Conservation (phyloP, 129 eudicot genomes). For the Calendula officinalis region DNA sequence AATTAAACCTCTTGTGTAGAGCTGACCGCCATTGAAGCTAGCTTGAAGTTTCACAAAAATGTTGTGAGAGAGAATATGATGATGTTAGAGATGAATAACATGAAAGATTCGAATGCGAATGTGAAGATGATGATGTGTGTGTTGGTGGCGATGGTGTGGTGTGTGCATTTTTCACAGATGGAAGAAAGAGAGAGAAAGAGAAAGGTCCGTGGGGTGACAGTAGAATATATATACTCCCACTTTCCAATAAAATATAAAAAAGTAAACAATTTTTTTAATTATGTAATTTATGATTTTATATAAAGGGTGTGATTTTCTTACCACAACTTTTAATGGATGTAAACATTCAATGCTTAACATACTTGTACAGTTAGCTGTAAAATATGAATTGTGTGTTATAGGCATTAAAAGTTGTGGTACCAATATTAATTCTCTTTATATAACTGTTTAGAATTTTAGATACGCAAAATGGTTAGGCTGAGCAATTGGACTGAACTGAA, state of each 20-base stretch:
- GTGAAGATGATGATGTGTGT: not conserved
- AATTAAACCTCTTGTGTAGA: conserved; percentile 5
- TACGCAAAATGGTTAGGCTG: too few relatives aligned
- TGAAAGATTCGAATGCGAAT: not conserved
- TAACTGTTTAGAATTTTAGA: too few relatives aligned
- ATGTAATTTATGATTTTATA: too few relatives aligned
- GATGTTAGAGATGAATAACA: not conserved
- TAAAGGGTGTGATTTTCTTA: too few relatives aligned
- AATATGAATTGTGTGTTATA: too few relatives aligned
- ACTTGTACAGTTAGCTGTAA: too few relatives aligned
- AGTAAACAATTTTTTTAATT: not conserved
- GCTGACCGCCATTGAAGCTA: not conserved
- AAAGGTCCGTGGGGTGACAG: not conserved
- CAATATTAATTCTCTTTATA: too few relatives aligned
- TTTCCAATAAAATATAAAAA: not conserved
- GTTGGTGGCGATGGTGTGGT: not conserved
- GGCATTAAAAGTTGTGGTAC: too few relatives aligned
- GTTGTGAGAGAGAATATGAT: not conserved
- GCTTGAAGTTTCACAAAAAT: not conserved
- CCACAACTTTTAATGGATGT: too few relatives aligned
- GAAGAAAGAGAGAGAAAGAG: not conserved
- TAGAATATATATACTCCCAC: not conserved
- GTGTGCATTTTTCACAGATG: not conserved
- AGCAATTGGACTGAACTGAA: too few relatives aligned
- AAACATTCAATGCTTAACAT: too few relatives aligned